Evolutionary conservation across 305 asterid genomes (phyloP).

Genomic region (Solanum hybrid): DNA sequence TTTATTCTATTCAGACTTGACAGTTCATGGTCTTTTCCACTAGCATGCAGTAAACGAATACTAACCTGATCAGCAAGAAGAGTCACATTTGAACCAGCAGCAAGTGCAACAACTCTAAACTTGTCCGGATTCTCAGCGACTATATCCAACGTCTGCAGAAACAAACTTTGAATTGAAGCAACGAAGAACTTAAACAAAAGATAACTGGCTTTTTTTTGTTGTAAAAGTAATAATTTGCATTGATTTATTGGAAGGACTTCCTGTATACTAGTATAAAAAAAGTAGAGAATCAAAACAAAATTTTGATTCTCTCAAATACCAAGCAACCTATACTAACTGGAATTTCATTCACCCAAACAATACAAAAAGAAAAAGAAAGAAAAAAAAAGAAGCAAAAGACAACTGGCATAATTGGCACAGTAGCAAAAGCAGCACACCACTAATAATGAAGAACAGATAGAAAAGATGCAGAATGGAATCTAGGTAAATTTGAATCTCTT

Average conservation of each 20-base stretch:
- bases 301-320: neutral
- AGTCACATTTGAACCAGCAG: constrained; percentile 93
- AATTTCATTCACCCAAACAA: neutral
- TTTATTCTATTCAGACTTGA: neutral
- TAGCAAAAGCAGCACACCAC: constrained; percentile 2
- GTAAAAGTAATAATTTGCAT: neutral
- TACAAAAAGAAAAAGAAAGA: neutral
- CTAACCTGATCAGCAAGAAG: constrained; percentile 97
- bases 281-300: neutral
- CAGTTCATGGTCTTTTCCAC: neutral
- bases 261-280: neutral
- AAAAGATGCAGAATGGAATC: constrained; percentile 4
- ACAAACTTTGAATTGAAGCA: constrained; percentile 16
- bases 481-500: neutral
- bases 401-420: constrained; percentile 5
- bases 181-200: constrained; percentile 1
- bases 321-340: neutral
- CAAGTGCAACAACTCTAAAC: constrained; percentile 82
- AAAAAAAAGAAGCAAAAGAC: neutral
- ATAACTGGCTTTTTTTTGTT: neutral
- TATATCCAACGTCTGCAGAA: constrained; percentile 78
- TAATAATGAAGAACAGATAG: neutral
- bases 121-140: constrained; percentile 94
- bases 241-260: neutral
- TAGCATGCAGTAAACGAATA: neutral